Percentiles rank a stretch among this genome's conserved stretches.
Conservation (phyloP, 805 yeast species). For the Candida quercuum region DNA sequence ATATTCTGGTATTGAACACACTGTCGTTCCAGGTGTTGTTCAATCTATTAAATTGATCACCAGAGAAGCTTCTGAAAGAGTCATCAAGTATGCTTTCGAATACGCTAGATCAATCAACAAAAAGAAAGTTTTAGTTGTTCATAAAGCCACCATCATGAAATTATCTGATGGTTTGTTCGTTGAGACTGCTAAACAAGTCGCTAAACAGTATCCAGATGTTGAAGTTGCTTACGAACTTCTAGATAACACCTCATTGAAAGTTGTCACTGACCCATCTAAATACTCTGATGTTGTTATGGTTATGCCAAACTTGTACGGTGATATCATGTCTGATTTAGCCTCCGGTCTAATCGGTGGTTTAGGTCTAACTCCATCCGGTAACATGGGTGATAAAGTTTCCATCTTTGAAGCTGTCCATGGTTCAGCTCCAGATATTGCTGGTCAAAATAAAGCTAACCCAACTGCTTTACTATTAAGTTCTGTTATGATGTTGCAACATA, state of each 20-base stretch:
- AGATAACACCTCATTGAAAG: slow-evolving; percentile 90
- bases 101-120: slow-evolving; percentile 86
- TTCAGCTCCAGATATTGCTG: slow-evolving; percentile 99
- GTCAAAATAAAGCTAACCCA: slow-evolving; percentile 98
- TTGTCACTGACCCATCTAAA: slow-evolving; percentile 80
- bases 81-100: slow-evolving; percentile 94
- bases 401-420: slow-evolving; percentile 99
- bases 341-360: slow-evolving; percentile 98
- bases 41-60: slow-evolving; percentile 97
- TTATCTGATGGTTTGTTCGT: slow-evolving; percentile 96
- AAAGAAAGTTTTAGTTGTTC: slow-evolving; percentile 89
- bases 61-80: slow-evolving; percentile 93
- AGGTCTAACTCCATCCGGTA: slow-evolving; percentile 98
- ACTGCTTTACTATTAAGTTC: slow-evolving; percentile 94
- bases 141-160: slow-evolving; percentile 98
- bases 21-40: slow-evolving; percentile 96
- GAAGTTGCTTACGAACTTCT: slow-evolving; percentile 79
- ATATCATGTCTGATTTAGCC: slow-evolving; percentile 95
- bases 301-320: slow-evolving; percentile 99
- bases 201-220: slow-evolving; percentile 88
- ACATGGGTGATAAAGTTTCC: slow-evolving; percentile 97
- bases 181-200: slow-evolving; percentile 83
- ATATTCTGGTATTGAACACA: slow-evolving; percentile 98
- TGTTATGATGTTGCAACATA: slow-evolving; percentile 98
- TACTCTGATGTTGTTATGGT: slow-evolving; percentile 87